These are phyloP conservation scores for Solanum pinnatisectum DNA, from an alignment of 257 asterid genomes.

Conservation along the genomic window DNA sequence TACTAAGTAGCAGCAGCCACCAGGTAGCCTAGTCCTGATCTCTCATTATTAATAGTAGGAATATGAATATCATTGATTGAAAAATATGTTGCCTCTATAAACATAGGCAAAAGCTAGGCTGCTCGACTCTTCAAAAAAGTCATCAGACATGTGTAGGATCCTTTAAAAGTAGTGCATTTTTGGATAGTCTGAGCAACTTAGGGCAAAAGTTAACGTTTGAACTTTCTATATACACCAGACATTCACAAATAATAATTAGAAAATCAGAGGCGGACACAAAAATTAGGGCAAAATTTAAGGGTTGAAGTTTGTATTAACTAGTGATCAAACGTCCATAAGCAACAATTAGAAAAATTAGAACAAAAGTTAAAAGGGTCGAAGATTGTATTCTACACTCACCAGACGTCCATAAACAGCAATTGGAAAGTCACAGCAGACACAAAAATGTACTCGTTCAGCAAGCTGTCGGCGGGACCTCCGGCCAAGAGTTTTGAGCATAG, in stretches of 20 bases:
- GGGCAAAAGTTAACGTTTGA: background rate
- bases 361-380: background rate
- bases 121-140: background rate
- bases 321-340: background rate
- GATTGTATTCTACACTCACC: slow-evolving; percentile 25
- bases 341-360: background rate
- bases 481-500: slow-evolving; percentile 61
- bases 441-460: slow-evolving; percentile 91
- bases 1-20: background rate
- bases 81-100: background rate
- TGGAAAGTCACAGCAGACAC: slow-evolving; percentile 84
- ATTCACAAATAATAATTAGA: background rate
- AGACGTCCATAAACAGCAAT: slow-evolving; percentile 92
- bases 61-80: background rate
- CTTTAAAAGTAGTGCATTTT: background rate
- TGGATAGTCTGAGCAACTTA: background rate
- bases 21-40: background rate
- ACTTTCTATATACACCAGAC: background rate
- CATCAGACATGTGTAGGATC: background rate
- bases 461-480: slow-evolving; percentile 94
- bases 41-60: background rate
- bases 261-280: background rate
- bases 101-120: background rate
- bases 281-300: background rate
- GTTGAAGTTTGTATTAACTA: background rate